Evolutionary conservation across 2,329 filamentous ascomycete genomes (phyloP), one percentile per base, ranked within the genome.

Genomic region (Daldinia eschscholtzii): DNA sequence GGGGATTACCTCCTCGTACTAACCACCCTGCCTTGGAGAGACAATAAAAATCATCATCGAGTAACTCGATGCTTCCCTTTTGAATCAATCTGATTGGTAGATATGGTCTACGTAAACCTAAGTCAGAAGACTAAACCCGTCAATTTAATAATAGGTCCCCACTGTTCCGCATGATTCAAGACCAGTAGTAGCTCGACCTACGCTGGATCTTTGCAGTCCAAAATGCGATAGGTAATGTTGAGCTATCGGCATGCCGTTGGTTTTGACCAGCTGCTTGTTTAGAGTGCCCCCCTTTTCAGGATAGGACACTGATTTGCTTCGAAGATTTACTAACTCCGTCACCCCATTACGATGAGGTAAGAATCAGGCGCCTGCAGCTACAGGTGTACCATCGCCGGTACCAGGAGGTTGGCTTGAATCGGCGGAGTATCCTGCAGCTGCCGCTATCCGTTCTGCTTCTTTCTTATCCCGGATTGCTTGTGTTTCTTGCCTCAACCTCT

Each of bases 401-500:
- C 73, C 73, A 10, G 73, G 68, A 30, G 73, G 71, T 44, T 72
- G 70, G 15, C 50, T 50, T 84, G 6, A 81, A 20, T 76, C 81
- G 58, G 80, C 76, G 26, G 79, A 66, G 84, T 7, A 81, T 15
- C 77, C 81, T 57, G 81, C 76, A 28, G 78, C 58, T 12, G 75
- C 70, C 23, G 77, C 76, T 72, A 90, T 67, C 23, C 88, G 84
- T 44, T 97, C 93, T 73, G 93, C 91, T 80, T 98, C 95, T 80
- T 92, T 94, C 83, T 85, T 86, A 70, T 89, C 85, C 57, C 90
- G 86, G 33, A 95, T 78, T 2, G 87, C 88, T 79, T 97, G 93
- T 0, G 96, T 99, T 84, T 98, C 94, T 76, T 86, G 85, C 67
- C 96, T 88, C 79, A 98, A 82, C 68, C 91, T 93, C 75, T 93